phyloP scores from a whole-genome alignment of 1,284 basidiomycete genomes.

The Papiliotrema flavescens region DNA sequence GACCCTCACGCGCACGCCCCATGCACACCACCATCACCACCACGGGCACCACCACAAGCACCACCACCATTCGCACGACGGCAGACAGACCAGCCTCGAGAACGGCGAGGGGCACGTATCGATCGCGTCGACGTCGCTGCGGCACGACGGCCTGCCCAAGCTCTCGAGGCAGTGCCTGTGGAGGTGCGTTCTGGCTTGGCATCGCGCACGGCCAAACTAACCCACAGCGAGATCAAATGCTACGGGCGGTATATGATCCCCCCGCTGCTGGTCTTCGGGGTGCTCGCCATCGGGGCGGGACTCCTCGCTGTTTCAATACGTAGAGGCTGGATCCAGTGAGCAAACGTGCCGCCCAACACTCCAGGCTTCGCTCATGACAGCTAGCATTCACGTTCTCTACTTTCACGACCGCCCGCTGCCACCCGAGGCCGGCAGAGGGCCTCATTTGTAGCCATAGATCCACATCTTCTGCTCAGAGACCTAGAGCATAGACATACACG shows the following conservation, averaged over 20 bases:
- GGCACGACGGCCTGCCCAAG: constrained; percentile 16
- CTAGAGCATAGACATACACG: too few relatives aligned
- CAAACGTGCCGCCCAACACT: too few relatives aligned
- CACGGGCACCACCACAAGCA: not conserved
- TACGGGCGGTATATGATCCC: constrained; percentile 23
- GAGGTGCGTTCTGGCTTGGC: constrained; percentile 10
- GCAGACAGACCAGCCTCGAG: not conserved
- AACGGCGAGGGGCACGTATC: not conserved
- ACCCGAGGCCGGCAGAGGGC: too few relatives aligned
- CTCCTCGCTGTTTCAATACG: constrained; percentile 11
- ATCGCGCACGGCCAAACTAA: not conserved
- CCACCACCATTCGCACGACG: not conserved
- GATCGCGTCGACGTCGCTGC: not conserved
- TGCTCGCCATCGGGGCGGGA: constrained; percentile 14
- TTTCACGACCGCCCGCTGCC: too few relatives aligned
- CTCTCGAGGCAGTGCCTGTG: constrained; percentile 18
- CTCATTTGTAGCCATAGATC: too few relatives aligned
- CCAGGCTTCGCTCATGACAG: too few relatives aligned
- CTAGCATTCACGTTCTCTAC: too few relatives aligned
- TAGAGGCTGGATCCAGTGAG: constrained; percentile 12
- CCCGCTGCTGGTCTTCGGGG: constrained; percentile 17
- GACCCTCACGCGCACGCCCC: too few relatives aligned
- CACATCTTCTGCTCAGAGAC: too few relatives aligned
- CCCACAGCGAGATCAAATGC: constrained; percentile 23
- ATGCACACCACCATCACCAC: not conserved